These are phyloP conservation scores for Exophiala calicioides DNA, from an alignment of 2,329 filamentous ascomycete species.

Conservation along the genomic window DNA sequence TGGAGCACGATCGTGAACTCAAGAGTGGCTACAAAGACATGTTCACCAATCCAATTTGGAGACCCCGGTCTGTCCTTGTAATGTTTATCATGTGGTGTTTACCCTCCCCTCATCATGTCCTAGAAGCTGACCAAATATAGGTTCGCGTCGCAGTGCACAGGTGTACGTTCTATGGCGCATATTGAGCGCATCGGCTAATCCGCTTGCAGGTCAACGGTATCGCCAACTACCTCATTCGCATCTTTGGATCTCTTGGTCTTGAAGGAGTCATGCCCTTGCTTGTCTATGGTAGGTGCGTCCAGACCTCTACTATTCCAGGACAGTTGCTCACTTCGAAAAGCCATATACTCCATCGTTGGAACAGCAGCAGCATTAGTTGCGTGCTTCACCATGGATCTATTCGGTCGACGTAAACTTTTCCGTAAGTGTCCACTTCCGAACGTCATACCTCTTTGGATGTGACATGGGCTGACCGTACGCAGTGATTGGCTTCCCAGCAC, in stretches of 20 bases:
- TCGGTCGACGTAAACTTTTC: slow-evolving; percentile 43
- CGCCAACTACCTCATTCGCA: slow-evolving; percentile 44
- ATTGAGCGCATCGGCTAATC: background rate
- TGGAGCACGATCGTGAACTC: slow-evolving; percentile 19
- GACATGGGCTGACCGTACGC: background rate
- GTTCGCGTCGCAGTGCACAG: slow-evolving; percentile 34
- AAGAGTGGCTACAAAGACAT: slow-evolving; percentile 14
- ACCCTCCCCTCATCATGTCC: slow-evolving; percentile 22
- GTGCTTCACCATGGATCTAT: slow-evolving; percentile 39
- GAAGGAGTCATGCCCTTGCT: slow-evolving; percentile 44
- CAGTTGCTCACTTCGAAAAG: background rate
- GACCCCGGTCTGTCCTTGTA: slow-evolving; percentile 16
- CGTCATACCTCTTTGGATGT: too few relatives aligned
- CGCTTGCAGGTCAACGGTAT: slow-evolving; percentile 24
- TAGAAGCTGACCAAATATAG: slow-evolving; percentile 7
- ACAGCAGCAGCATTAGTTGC: slow-evolving; percentile 61
- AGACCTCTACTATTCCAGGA: too few relatives aligned
- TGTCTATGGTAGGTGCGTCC: slow-evolving; percentile 39
- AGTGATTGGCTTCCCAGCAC: slow-evolving; percentile 43
- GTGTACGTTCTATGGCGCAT: slow-evolving; percentile 23
- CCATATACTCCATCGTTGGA: slow-evolving; percentile 40
- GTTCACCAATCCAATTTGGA: slow-evolving; percentile 21
- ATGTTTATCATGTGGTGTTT: slow-evolving; percentile 25
- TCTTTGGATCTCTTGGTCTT: slow-evolving; percentile 40
- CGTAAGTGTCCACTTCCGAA: slow-evolving; percentile 26